Percentiles rank a stretch among this genome's conserved stretches.
phyloP scores from a whole-genome alignment of 768 basidiomycete species.

The Boletales sp. region DNA sequence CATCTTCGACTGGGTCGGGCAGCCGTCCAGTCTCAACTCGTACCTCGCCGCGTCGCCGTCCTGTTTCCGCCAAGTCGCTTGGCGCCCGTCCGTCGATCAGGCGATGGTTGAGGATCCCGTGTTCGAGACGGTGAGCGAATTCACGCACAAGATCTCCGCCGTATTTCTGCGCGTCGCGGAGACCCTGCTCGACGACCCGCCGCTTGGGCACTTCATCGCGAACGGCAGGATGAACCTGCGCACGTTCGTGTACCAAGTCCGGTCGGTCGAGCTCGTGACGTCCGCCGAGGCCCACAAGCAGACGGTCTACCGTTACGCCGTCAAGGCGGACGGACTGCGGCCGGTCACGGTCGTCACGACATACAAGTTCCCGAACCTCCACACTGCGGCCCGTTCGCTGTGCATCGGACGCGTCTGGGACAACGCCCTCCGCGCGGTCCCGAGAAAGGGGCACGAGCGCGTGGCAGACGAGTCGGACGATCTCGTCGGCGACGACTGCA shows the following conservation, averaged over 20 bases:
- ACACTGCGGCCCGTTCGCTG: slow-evolving; percentile 1
- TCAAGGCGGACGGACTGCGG: slow-evolving; percentile 19
- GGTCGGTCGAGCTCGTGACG: slow-evolving; percentile 5
- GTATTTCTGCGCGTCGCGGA: slow-evolving; percentile 13
- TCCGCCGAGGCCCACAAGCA: slow-evolving; percentile 10
- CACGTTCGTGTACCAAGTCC: slow-evolving; percentile 21
- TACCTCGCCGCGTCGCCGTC: slow-evolving; percentile 22
- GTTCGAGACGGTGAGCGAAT: slow-evolving; percentile 11
- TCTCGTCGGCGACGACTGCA: background rate
- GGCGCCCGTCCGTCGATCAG: slow-evolving; percentile 6
- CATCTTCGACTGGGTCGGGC: slow-evolving; percentile 28
- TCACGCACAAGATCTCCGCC: slow-evolving; percentile 17
- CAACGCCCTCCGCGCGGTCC: slow-evolving; percentile 11
- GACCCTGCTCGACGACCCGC: slow-evolving; percentile 18
- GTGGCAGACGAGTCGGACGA: background rate
- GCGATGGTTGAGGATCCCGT: slow-evolving; percentile 1
- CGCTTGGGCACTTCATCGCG: slow-evolving; percentile 28
- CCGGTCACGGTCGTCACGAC: slow-evolving; percentile 15
- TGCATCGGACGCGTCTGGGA: slow-evolving; percentile 26
- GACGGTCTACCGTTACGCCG: slow-evolving; percentile 12
- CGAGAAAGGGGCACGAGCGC: background rate
- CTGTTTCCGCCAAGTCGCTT: slow-evolving; percentile 16
- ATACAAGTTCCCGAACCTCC: slow-evolving; percentile 5
- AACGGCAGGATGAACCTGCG: slow-evolving; percentile 29
- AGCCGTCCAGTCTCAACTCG: slow-evolving; percentile 24